Evolutionary conservation across 352 stramenopile species (phyloP), one percentile per base, ranked within the genome.

Genomic region (Phytophthora vignae): DNA sequence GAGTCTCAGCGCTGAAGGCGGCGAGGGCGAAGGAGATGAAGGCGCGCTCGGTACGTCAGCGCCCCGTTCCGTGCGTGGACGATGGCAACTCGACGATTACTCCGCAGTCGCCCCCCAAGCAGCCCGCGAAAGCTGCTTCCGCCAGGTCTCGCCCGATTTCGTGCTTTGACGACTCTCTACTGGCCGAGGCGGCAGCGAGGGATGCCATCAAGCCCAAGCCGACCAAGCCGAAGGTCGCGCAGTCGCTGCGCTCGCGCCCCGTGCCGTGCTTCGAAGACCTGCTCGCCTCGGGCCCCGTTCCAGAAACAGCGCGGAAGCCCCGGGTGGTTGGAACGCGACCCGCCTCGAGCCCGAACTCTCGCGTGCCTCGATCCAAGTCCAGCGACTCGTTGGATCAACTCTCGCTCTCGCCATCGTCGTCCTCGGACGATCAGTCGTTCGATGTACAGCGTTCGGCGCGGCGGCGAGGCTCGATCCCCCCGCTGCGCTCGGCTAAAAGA

Each of bases 251-350:
- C 5, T 69, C 67, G 2, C 67, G 54, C n/a, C 62, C 57, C 21
- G 11, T 60, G 29, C 25, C 68, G 15, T 67, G 46, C 33, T 79
- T 73, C 31, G 57, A 76, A 54, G 62, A 73, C 46, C 49, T 73
- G 29, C 42, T 68, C 4, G 56, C 71, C 19, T 64, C 71, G 1
- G 60, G 59, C 11, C 48, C 56, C 46, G 25, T 19, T 14, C 50
- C 60, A 21, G 60, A 69, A 33, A 21, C 38, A 17, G 58, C 22
- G 48, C 40, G 71, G 60, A 75, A 76, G 25, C 62, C 67, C 36
- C 57, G 67, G 7, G 58, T 52, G 6, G 33, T 67, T 42, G 21
- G 63, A 0, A 64, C 68, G 10, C 52, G 72, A 36, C 53, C 62
- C 46, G 72, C 67, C 9, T 73, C 67, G 21, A 54, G 54, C 4